phyloP scores from a whole-genome alignment of 257 asterid species.

The Cinchona pubescens region DNA sequence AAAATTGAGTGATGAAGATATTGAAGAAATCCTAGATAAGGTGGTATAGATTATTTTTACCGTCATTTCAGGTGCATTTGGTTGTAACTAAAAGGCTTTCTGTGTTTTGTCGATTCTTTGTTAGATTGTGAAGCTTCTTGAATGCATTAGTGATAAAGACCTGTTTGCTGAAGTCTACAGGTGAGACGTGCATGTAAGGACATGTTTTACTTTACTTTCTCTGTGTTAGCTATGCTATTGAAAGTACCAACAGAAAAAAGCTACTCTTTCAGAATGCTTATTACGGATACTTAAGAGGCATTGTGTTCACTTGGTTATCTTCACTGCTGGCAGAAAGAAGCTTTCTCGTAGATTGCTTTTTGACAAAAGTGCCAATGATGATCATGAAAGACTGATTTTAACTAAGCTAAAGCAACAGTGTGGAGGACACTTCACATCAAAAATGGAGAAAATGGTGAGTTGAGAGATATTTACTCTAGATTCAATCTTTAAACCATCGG shows the following conservation, averaged over 20 bases:
- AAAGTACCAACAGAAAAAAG: not conserved
- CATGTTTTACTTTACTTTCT: not conserved
- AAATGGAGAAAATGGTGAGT: conserved; percentile 69
- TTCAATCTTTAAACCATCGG: not conserved
- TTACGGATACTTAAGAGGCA: not conserved
- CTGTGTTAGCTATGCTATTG: not conserved
- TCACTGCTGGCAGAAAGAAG: conserved; percentile 40
- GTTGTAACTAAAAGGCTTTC: not conserved
- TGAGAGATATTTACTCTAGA: not conserved
- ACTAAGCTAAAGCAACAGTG: conserved; percentile 52
- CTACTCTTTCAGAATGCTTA: not conserved
- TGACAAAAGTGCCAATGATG: conserved; percentile 47
- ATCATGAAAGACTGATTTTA: conserved; percentile 46
- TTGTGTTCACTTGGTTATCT: not conserved
- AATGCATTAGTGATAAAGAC: conserved; percentile 53
- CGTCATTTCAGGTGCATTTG: not conserved
- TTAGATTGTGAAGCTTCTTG: conserved; percentile 48
- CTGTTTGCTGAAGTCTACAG: conserved; percentile 53
- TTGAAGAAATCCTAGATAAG: conserved; percentile 55
- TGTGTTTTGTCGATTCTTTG: not conserved
- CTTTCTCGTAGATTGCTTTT: conserved; percentile 54
- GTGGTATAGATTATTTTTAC: conserved; percentile 10
- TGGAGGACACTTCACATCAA: conserved; percentile 59
- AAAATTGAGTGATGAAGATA: conserved; percentile 50
- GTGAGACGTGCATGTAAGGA: conserved; percentile 24